phyloP scores from a whole-genome alignment of 192 early-diverging fungal species.

The Oehlia diaphana region DNA sequence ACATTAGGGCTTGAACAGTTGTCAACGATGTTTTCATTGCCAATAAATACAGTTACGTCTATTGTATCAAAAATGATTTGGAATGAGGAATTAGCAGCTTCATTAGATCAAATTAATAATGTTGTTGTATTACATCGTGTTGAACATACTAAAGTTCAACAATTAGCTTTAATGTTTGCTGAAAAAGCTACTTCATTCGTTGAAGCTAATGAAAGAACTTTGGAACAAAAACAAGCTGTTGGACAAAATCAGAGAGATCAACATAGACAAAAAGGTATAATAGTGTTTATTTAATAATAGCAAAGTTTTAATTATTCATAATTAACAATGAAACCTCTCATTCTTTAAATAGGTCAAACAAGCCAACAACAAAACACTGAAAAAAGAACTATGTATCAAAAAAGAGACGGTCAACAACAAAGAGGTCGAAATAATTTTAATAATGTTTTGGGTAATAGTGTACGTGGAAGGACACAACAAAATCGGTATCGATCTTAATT shows the following conservation, averaged over 20 bases:
- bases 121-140: constrained; percentile 82
- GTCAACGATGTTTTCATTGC: constrained; percentile 85
- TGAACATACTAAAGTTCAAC: constrained; percentile 74
- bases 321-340: not conserved
- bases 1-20: constrained; percentile 84
- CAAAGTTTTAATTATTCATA: not conserved
- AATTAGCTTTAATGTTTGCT: constrained; percentile 80
- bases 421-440: constrained; percentile 33
- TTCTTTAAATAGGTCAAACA: constrained; percentile 5
- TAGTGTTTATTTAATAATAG: not conserved
- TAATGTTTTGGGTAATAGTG: constrained; percentile 36
- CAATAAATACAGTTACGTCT: constrained; percentile 59
- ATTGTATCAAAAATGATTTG: constrained; percentile 95
- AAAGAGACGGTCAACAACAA: constrained; percentile 10
- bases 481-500: constrained; percentile 27
- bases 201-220: constrained; percentile 88
- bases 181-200: constrained; percentile 86
- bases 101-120: constrained; percentile 80
- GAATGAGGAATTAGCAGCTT: constrained; percentile 86
- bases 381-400: constrained; percentile 26
- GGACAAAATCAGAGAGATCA: constrained; percentile 28
- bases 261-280: constrained; percentile 22
- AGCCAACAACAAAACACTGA: constrained; percentile 29
- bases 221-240: constrained; percentile 68
- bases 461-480: constrained; percentile 30